A percentile compares a stretch with the other conserved stretches of the same genome.
These are phyloP conservation scores for Pilasporangium apinafurcum DNA, from an alignment of 352 stramenopile species.

Conservation along the genomic window DNA sequence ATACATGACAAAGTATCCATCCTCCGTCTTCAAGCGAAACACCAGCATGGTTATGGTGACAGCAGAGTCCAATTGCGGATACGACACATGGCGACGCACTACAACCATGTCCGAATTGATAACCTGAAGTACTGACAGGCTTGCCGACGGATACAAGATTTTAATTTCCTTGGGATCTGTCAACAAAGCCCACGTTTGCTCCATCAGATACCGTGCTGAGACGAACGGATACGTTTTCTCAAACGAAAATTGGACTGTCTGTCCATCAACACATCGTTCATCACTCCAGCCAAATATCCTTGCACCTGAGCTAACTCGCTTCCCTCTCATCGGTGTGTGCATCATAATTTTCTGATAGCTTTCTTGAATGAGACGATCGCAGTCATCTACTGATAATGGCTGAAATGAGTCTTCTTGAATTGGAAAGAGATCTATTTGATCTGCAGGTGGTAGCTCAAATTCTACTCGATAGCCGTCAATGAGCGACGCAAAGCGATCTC, in stretches of 20 bases:
- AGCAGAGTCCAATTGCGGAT: slow-evolving; percentile 34
- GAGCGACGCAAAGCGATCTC: slow-evolving; percentile 6
- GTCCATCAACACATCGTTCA: slow-evolving; percentile 39
- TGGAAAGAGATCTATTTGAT: too few species aligned
- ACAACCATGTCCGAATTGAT: slow-evolving; percentile 45
- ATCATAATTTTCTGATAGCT: slow-evolving; percentile 48
- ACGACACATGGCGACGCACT: slow-evolving; percentile 34
- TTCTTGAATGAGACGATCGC: slow-evolving; percentile 38
- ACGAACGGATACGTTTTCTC: slow-evolving; percentile 18
- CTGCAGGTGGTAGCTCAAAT: too few species aligned
- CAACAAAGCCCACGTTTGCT: slow-evolving; percentile 41
- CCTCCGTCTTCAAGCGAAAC: slow-evolving; percentile 12
- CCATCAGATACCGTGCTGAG: slow-evolving; percentile 28
- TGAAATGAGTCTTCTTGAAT: too few species aligned
- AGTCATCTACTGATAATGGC: slow-evolving; percentile 18
- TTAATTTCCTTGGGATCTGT: slow-evolving; percentile 41
- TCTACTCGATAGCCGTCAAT: slow-evolving; percentile 7
- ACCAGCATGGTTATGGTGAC: slow-evolving; percentile 50
- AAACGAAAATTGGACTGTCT: slow-evolving; percentile 39
- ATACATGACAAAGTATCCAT: slow-evolving; percentile 4
- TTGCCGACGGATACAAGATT: slow-evolving; percentile 40
- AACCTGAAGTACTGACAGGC: slow-evolving; percentile 35
- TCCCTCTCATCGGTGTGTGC: slow-evolving; percentile 19
- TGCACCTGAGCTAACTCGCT: slow-evolving; percentile 33
- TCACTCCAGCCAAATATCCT: slow-evolving; percentile 42